Percentiles rank a stretch among this genome's conserved stretches.
phyloP scores from a whole-genome alignment of 2,329 filamentous ascomycete species.

The Chaetomium strumarium region DNA sequence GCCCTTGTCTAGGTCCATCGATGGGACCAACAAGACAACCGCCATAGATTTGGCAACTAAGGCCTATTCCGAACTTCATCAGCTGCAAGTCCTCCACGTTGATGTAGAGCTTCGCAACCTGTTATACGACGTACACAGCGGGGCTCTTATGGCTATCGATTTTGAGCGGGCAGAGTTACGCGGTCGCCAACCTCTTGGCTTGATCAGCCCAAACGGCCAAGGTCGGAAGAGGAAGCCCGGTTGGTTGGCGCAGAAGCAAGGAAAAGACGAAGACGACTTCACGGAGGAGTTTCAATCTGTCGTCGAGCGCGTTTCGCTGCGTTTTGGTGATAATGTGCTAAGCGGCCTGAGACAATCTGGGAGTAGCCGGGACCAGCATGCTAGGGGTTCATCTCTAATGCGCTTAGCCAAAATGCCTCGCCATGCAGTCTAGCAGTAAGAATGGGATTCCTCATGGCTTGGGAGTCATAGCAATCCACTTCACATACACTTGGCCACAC shows the following conservation, averaged over 20 bases:
- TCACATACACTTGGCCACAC: too few relatives aligned
- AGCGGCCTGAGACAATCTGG: neutral
- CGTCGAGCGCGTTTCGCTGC: neutral
- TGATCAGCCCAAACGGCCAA: slow-evolving; percentile 10
- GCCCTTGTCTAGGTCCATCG: slow-evolving; percentile 22
- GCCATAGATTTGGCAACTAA: slow-evolving; percentile 6
- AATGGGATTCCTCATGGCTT: too few relatives aligned
- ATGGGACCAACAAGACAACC: slow-evolving; percentile 12
- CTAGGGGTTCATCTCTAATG: neutral
- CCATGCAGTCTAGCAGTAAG: too few relatives aligned
- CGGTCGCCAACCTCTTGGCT: slow-evolving; percentile 8
- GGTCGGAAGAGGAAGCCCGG: slow-evolving; percentile 7
- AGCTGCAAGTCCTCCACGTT: slow-evolving; percentile 5
- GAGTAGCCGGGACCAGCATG: too few relatives aligned
- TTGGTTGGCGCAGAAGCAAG: slow-evolving; percentile 5
- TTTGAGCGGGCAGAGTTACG: slow-evolving; percentile 9
- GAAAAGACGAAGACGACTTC: slow-evolving; percentile 9
- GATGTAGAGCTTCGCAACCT: slow-evolving; percentile 7
- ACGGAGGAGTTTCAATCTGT: neutral
- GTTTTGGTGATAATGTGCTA: neutral
- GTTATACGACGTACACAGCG: slow-evolving; percentile 5
- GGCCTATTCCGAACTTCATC: slow-evolving; percentile 12
- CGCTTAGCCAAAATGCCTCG: neutral
- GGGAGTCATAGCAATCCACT: too few relatives aligned
- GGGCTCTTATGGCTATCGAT: slow-evolving; percentile 5